phyloP scores from a whole-genome alignment of 768 basidiomycete genomes.

The Boletus reticulatus region DNA sequence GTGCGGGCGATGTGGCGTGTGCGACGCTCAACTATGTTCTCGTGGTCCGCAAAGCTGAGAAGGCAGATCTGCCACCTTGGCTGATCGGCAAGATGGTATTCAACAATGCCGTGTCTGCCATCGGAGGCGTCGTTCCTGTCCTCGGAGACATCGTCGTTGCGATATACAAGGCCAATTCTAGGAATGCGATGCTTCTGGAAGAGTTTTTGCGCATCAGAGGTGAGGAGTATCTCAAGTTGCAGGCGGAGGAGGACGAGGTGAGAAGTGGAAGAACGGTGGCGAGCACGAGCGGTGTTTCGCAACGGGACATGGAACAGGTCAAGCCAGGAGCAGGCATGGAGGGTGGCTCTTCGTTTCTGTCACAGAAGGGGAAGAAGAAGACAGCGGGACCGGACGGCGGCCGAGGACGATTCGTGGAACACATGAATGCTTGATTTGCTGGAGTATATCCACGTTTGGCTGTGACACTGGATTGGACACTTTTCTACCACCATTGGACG shows the following conservation, averaged over 20 bases:
- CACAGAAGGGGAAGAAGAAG: constrained; percentile 23
- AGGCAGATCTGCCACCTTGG: constrained; percentile 70
- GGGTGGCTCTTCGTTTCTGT: constrained; percentile 17
- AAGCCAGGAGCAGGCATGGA: constrained; percentile 55
- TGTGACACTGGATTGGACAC: too few relatives aligned
- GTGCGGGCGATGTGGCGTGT: constrained; percentile 66
- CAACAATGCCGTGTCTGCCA: constrained; percentile 70
- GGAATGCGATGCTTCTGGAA: constrained; percentile 85
- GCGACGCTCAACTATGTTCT: constrained; percentile 69
- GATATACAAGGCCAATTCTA: constrained; percentile 81
- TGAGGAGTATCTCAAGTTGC: constrained; percentile 60
- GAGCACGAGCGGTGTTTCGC: constrained; percentile 21
- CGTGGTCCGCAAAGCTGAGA: constrained; percentile 69
- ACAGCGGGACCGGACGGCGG: constrained; percentile 17
- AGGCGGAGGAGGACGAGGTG: constrained; percentile 34
- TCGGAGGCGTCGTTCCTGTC: constrained; percentile 65
- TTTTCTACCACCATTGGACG: too few relatives aligned
- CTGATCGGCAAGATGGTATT: constrained; percentile 71
- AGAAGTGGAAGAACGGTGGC: constrained; percentile 8
- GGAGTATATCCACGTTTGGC: too few relatives aligned
- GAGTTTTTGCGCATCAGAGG: constrained; percentile 81
- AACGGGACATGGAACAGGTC: constrained; percentile 41
- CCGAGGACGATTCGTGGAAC: constrained; percentile 39
- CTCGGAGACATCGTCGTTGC: constrained; percentile 77
- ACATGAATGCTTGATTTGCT: constrained; percentile 22